These are phyloP conservation scores for Albizia julibrissin DNA, from an alignment of 306 rosid species.

Conservation along the genomic window DNA sequence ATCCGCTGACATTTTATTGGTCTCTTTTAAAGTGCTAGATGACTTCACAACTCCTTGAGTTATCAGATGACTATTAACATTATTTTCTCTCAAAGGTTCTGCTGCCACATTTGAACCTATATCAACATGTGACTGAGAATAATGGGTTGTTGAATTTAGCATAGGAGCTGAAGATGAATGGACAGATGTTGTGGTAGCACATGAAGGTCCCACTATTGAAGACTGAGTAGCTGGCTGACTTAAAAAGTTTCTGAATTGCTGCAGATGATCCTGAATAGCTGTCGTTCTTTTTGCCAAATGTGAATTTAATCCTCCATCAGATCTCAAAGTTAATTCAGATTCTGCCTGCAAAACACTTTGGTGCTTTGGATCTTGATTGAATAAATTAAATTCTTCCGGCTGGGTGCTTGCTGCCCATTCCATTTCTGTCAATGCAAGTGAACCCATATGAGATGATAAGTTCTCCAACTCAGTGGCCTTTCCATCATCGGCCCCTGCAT, in stretches of 20 bases:
- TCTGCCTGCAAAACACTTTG: slow-evolving; percentile 51
- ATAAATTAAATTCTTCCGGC: slow-evolving; percentile 53
- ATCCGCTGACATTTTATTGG: slow-evolving; percentile 39
- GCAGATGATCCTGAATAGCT: slow-evolving; percentile 69
- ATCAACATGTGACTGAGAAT: slow-evolving; percentile 51
- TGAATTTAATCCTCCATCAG: slow-evolving; percentile 59
- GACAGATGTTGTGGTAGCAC: slow-evolving; percentile 86
- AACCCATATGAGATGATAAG: slow-evolving; percentile 85
- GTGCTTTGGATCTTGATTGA: slow-evolving; percentile 52
- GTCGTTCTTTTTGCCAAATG: slow-evolving; percentile 58
- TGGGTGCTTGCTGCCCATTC: slow-evolving; percentile 67
- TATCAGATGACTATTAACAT: slow-evolving; percentile 40
- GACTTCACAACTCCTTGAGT: slow-evolving; percentile 43
- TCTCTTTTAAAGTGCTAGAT: slow-evolving; percentile 40
- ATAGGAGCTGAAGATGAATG: slow-evolving; percentile 86
- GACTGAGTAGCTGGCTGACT: slow-evolving; percentile 77
- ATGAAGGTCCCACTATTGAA: slow-evolving; percentile 69
- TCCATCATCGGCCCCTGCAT: slow-evolving; percentile 82
- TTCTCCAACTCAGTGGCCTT: slow-evolving; percentile 81
- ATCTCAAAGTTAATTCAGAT: slow-evolving; percentile 48
- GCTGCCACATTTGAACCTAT: slow-evolving; percentile 40
- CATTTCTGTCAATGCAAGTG: slow-evolving; percentile 97
- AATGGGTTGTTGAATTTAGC: slow-evolving; percentile 66
- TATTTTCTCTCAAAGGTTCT: slow-evolving; percentile 47
- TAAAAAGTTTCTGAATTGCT: slow-evolving; percentile 68